These are phyloP conservation scores for Ceriops zippeliana DNA, from an alignment of 345 rosid species.

Conservation along the genomic window DNA sequence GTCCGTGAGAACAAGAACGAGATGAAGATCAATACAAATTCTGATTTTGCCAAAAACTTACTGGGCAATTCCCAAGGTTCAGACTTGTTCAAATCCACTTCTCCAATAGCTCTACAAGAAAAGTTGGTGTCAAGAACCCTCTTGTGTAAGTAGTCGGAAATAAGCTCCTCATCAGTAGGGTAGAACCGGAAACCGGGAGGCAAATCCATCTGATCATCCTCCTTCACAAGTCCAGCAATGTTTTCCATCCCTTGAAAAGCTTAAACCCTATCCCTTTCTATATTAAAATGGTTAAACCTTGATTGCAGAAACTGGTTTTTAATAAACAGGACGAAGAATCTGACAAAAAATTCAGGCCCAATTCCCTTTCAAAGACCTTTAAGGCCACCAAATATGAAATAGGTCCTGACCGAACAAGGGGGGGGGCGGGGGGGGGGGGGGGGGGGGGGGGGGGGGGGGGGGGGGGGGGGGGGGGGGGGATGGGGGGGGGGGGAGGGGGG, in stretches of 20 bases:
- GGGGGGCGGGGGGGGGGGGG: too few relatives aligned
- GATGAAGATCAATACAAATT: background rate
- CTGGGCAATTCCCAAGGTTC: conserved; percentile 98
- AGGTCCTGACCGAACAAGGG: conserved; percentile 12
- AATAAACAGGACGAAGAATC: background rate
- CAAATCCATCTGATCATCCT: conserved; percentile 66
- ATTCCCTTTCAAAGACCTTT: background rate
- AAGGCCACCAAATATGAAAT: background rate
- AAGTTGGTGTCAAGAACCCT: conserved; percentile 63
- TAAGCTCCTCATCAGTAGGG: conserved; percentile 97
- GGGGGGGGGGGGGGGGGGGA: too few relatives aligned
- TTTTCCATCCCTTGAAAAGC: conserved; percentile 42
- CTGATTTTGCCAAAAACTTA: conserved; percentile 27
- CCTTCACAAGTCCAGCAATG: conserved; percentile 38
- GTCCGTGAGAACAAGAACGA: background rate
- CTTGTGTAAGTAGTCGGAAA: conserved; percentile 63
- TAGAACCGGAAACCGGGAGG: conserved; percentile 94
- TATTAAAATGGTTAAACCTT: background rate
- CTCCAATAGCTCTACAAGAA: conserved; percentile 73
- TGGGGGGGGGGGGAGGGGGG: too few relatives aligned
- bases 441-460: too few relatives aligned
- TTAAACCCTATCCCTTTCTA: conserved; percentile 26
- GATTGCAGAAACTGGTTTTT: background rate
- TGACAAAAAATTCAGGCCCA: background rate
- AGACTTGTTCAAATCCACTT: conserved; percentile 90